Evolutionary conservation across 352 stramenopile species (phyloP), one percentile per base, ranked within the genome.

Genomic region (Globisporangium abappressorium): DNA sequence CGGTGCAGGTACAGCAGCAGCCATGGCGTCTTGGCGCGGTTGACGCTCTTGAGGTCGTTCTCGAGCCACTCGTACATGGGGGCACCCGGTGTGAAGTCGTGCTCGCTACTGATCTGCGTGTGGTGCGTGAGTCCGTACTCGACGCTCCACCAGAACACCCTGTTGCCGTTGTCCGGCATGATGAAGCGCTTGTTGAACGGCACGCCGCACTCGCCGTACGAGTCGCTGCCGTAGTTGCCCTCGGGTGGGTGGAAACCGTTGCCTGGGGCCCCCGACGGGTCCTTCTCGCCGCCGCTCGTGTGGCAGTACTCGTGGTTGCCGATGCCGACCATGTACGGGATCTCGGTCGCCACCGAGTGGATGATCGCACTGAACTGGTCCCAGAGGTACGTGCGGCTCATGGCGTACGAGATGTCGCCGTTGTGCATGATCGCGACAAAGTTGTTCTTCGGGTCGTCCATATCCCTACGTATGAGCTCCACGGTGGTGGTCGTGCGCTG

Each of bases 21-120:
- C 92, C 93, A 98, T n/a, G 95, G 95, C 8, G 91, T 98, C n/a
- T 84, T 68, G 5, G 22, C 84, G 43, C 93, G 79, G 72, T 98
- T 78, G 2, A 98, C 84, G n/a, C 63, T 69, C 41, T 74, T 57
- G 22, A 98, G 77, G 71, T 97, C 89, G 5, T 73, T 66, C 57
- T 89, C 70, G 41, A 98, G 78, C 85, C 91, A 98, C 57, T 79
- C 61, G 65, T 97, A 93, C 74, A 98, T 92, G n/a, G 69, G 54
- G 7, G 90, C 97, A 41, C 88, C 90, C 51, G 66, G 70, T 0
- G 83, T 90, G 67, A 90, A 86, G 75, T 98, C 87, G 74, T 98
- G 91, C 72, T 98, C 95, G 15, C 79, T 90, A 4, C 81, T 93
- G 57, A 98, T 83, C 68, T 97, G 84, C 57, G 97, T 87, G 22